phyloP scores from a whole-genome alignment of 2,329 filamentous ascomycete genomes.

The Davidsoniella eucalypti region DNA sequence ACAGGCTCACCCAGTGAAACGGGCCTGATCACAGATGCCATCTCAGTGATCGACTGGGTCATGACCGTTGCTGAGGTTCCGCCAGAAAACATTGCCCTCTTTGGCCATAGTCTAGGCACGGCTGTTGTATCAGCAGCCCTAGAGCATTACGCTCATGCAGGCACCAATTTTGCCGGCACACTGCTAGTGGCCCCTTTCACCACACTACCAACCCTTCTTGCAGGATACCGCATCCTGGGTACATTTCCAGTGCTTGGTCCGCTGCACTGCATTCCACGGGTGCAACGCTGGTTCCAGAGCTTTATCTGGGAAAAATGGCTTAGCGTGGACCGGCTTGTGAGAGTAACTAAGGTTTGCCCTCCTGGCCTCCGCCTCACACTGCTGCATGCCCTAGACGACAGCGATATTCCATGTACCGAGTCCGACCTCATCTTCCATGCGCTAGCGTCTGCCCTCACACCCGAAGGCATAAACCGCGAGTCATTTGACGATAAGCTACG shows the following conservation, averaged over 20 bases:
- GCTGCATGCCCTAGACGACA: slow-evolving; percentile 66
- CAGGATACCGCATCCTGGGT: slow-evolving; percentile 65
- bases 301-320: slow-evolving; percentile 70
- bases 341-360: slow-evolving; percentile 34
- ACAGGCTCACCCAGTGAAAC: slow-evolving; percentile 65
- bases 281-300: slow-evolving; percentile 27
- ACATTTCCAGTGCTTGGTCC: slow-evolving; percentile 65
- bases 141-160: slow-evolving; percentile 46
- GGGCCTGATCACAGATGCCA: slow-evolving; percentile 66
- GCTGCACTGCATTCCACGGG: slow-evolving; percentile 27
- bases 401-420: slow-evolving; percentile 63
- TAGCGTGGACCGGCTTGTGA: slow-evolving; percentile 48
- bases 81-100: slow-evolving; percentile 55
- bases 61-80: slow-evolving; percentile 47
- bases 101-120: slow-evolving; percentile 81
- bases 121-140: slow-evolving; percentile 62
- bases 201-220: slow-evolving; percentile 53
- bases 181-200: slow-evolving; percentile 70
- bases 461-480: slow-evolving; percentile 21
- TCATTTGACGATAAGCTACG: slow-evolving; percentile 30
- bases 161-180: slow-evolving; percentile 59
- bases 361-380: slow-evolving; percentile 48
- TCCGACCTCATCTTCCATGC: slow-evolving; percentile 46
- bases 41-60: slow-evolving; percentile 57
- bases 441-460: slow-evolving; percentile 35